Evolutionary conservation across 257 asterid species (phyloP).

Genomic region (Ehretia macrophylla): DNA sequence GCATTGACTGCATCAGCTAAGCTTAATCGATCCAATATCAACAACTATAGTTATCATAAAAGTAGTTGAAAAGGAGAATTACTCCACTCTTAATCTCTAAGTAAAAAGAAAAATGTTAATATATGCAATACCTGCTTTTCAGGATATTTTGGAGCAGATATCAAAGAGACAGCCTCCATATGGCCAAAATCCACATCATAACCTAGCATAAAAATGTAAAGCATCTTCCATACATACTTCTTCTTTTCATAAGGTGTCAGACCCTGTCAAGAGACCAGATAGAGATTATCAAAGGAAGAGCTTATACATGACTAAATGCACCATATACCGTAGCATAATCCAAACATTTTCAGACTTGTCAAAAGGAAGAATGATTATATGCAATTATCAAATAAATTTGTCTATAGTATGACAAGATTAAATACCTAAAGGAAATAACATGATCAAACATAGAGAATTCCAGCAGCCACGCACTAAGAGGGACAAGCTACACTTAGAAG

Average conservation of each 20-base stretch:
- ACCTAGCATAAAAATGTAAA: slow-evolving; percentile 95
- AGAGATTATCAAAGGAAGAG: neutral
- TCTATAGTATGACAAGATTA: too few relatives aligned
- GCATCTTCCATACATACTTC: slow-evolving; percentile 99
- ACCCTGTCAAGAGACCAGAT: slow-evolving; percentile 47
- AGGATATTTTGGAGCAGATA: slow-evolving; percentile 99
- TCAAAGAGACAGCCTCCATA: slow-evolving; percentile 98
- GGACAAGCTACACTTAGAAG: too few relatives aligned
- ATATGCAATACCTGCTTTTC: slow-evolving; percentile 79
- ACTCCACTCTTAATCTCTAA: neutral
- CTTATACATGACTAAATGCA: too few relatives aligned
- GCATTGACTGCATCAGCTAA: neutral
- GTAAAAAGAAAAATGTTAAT: slow-evolving; percentile 1
- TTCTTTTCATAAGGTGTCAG: slow-evolving; percentile 92
- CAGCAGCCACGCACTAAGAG: too few relatives aligned
- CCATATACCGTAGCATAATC: too few relatives aligned
- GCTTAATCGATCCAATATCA: too few relatives aligned
- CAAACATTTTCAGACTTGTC: too few relatives aligned
- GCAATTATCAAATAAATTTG: too few relatives aligned
- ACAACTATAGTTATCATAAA: neutral
- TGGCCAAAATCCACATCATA: slow-evolving; percentile 99
- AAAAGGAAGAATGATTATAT: too few relatives aligned
- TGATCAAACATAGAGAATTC: too few relatives aligned
- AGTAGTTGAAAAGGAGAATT: neutral
- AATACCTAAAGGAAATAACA: too few relatives aligned